phyloP scores from a whole-genome alignment of 768 basidiomycete genomes.

The Tulasnella sp. region DNA sequence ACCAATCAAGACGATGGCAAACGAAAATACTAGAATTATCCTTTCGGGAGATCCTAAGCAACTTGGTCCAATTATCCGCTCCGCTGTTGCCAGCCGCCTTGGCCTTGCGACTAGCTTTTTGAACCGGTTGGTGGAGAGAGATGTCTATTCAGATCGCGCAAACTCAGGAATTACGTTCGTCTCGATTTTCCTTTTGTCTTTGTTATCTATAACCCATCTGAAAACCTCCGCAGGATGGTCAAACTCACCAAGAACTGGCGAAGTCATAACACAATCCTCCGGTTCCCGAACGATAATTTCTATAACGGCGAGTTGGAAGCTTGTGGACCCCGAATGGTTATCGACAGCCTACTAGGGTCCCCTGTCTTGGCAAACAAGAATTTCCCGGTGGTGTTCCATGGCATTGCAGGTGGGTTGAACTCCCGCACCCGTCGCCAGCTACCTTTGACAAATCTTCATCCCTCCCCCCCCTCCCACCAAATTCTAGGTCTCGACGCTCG shows the following conservation, averaged over 20 bases:
- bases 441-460: too few relatives aligned
- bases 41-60: slow-evolving; percentile 69
- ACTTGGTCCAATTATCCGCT: slow-evolving; percentile 63
- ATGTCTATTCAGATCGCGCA: slow-evolving; percentile 30
- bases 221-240: slow-evolving; percentile 44
- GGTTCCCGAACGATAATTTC: slow-evolving; percentile 58
- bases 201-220: neutral
- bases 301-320: slow-evolving; percentile 52
- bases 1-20: slow-evolving; percentile 56
- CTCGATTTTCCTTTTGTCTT: neutral
- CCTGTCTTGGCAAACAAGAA: slow-evolving; percentile 42
- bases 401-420: slow-evolving; percentile 45
- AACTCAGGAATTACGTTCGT: slow-evolving; percentile 27
- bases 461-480: too few relatives aligned
- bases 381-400: slow-evolving; percentile 62
- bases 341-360: slow-evolving; percentile 30
- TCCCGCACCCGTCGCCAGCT: neutral
- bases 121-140: slow-evolving; percentile 54
- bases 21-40: slow-evolving; percentile 51
- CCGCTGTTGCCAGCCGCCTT: slow-evolving; percentile 51
- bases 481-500: slow-evolving; percentile 46
- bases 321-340: slow-evolving; percentile 40
- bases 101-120: slow-evolving; percentile 59
- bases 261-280: slow-evolving; percentile 56
- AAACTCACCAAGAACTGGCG: slow-evolving; percentile 63